These are phyloP conservation scores for Ustilaginoidea virens DNA, from an alignment of 2,329 filamentous ascomycete species.

Conservation along the genomic window DNA sequence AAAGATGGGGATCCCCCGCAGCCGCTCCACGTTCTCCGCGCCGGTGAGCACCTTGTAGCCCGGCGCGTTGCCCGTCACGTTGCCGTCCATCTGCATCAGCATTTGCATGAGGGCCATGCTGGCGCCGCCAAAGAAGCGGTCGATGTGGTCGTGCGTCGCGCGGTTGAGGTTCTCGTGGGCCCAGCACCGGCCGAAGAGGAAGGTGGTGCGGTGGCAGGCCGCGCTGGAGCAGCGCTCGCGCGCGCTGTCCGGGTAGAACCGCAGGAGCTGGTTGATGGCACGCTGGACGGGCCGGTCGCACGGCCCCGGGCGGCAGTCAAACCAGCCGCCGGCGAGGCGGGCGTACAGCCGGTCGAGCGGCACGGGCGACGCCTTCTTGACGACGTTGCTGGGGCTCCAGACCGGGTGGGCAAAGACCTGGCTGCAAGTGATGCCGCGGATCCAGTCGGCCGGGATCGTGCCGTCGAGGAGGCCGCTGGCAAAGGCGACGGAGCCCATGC, in stretches of 20 bases:
- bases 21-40: slow-evolving; percentile 29
- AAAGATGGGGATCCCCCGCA: slow-evolving; percentile 38
- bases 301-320: slow-evolving; percentile 35
- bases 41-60: slow-evolving; percentile 31
- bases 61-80: slow-evolving; percentile 36
- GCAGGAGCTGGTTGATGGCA: slow-evolving; percentile 36
- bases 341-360: slow-evolving; percentile 34
- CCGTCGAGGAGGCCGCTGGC: slow-evolving; percentile 45
- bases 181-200: slow-evolving; percentile 48
- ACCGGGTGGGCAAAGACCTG: slow-evolving; percentile 50
- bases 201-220: slow-evolving; percentile 41
- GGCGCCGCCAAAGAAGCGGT: slow-evolving; percentile 46
- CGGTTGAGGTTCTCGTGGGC: slow-evolving; percentile 50
- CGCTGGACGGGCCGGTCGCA: slow-evolving; percentile 27
- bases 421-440: slow-evolving; percentile 40
- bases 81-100: slow-evolving; percentile 38
- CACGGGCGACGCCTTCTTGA: slow-evolving; percentile 36
- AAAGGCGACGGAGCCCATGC: slow-evolving; percentile 46
- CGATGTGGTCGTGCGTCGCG: slow-evolving; percentile 45
- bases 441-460: slow-evolving; percentile 39
- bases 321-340: slow-evolving; percentile 35
- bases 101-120: slow-evolving; percentile 41
- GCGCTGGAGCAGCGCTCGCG: slow-evolving; percentile 46
- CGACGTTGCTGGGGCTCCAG: slow-evolving; percentile 38
- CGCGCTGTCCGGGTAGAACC: slow-evolving; percentile 38